phyloP scores from a whole-genome alignment of 768 basidiomycete species.

The Leccinum subgranulosum region DNA sequence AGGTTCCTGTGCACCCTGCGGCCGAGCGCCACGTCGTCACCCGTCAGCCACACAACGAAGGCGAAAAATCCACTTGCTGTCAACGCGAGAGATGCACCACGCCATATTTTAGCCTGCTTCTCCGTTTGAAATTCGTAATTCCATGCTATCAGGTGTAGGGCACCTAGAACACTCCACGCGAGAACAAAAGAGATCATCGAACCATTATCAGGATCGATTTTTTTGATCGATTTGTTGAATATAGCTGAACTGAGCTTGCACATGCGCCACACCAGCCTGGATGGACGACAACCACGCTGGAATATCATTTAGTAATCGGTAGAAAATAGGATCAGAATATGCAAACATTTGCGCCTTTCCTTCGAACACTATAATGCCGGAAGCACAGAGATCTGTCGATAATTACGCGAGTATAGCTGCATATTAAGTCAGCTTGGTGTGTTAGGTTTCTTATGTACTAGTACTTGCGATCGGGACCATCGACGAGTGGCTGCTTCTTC shows the following conservation, averaged over 20 bases:
- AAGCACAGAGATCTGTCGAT: not conserved
- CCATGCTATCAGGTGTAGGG: not conserved
- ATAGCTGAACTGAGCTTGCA: no score
- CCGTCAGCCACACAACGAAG: no score
- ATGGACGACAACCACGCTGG: not conserved
- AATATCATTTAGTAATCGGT: not conserved
- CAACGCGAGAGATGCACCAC: not conserved
- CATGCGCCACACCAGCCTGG: not conserved
- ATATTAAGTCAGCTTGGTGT: no score
- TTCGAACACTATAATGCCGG: no score
- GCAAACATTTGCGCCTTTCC: not conserved
- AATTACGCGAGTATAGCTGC: no score
- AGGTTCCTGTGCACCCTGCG: no score
- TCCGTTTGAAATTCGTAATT: not conserved
- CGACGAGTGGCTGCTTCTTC: no score
- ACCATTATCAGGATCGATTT: not conserved
- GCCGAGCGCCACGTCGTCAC: no score
- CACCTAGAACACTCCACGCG: not conserved
- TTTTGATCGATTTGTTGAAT: not conserved
- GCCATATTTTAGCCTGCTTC: not conserved
- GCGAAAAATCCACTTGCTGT: no score
- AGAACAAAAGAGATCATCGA: not conserved
- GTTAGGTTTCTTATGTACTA: no score
- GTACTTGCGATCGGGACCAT: no score
- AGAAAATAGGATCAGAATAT: not conserved